Evolutionary conservation across 2,329 filamentous ascomycete genomes (phyloP).

Genomic region (Bipolaris zeicola): DNA sequence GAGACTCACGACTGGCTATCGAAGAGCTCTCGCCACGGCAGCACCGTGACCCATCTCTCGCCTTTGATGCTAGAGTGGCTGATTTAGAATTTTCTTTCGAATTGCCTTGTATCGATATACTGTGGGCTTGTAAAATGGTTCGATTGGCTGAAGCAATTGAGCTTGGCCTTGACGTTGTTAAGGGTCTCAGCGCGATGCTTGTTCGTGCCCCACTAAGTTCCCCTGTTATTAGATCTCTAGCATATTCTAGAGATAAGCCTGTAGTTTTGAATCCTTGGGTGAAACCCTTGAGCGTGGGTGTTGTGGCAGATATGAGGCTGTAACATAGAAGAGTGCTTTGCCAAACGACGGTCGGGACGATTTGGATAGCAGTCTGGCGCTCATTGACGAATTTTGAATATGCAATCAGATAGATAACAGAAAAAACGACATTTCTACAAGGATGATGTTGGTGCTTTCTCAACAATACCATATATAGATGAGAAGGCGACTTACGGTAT

Average conservation of each 20-base stretch:
- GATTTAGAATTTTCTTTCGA: background rate
- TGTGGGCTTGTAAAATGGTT: background rate
- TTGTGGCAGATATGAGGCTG: constrained; percentile 13
- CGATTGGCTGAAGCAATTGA: background rate
- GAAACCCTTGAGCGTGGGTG: constrained; percentile 9
- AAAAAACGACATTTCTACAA: constrained; percentile 6
- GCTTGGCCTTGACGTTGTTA: background rate
- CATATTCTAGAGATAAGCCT: constrained; percentile 5
- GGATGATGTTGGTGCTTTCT: background rate
- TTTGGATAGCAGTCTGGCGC: constrained; percentile 1
- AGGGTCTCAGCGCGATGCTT: constrained; percentile 1
- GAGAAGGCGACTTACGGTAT: constrained; percentile 4
- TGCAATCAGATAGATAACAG: constrained; percentile 4
- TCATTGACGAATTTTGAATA: constrained; percentile 1
- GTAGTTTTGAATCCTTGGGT: constrained; percentile 6
- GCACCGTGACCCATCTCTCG: background rate
- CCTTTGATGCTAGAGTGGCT: background rate
- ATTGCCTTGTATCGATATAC: background rate
- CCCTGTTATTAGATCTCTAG: background rate
- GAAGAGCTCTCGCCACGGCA: constrained; percentile 2
- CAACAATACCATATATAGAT: background rate
- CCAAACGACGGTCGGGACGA: constrained; percentile 9
- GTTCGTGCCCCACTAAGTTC: background rate
- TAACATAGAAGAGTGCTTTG: constrained; percentile 8
- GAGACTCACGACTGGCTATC: constrained; percentile 10